Evolutionary conservation across 2,329 filamentous ascomycete species (phyloP).

Genomic region (Aspergillus sp.): DNA sequence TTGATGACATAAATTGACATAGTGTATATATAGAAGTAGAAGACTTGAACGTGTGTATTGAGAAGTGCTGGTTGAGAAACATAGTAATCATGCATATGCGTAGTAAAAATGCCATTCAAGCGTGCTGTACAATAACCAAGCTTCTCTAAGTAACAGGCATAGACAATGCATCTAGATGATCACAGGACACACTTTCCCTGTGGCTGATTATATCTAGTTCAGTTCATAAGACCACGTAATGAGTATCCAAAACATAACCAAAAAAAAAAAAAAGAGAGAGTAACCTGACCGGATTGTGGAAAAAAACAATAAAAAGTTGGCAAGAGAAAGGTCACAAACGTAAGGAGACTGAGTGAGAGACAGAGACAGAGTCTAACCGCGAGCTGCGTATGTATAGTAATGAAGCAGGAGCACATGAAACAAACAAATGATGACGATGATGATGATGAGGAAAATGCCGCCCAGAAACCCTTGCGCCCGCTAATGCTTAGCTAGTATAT

Average conservation of each 20-base stretch:
- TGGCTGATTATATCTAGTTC: not conserved
- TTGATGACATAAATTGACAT: no score
- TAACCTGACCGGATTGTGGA: not conserved
- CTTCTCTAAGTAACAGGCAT: not conserved
- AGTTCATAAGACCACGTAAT: not conserved
- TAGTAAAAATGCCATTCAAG: not conserved
- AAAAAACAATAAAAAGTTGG: not conserved
- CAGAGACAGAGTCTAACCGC: no score
- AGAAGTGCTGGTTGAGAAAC: no score
- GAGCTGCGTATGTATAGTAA: no score
- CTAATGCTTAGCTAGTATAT: slow-evolving; percentile 35
- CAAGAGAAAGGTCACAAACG: not conserved
- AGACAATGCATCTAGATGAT: not conserved
- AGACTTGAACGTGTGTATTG: no score
- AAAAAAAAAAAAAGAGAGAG: not conserved
- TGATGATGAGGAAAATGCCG: slow-evolving; percentile 25
- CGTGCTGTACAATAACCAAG: not conserved
- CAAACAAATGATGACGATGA: not conserved
- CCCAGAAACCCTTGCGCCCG: slow-evolving; percentile 35
- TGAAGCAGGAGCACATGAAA: not conserved
- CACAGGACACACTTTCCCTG: not conserved
- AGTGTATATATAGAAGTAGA: no score
- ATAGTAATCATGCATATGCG: not conserved
- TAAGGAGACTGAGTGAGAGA: not conserved
- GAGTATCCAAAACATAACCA: not conserved